phyloP scores from a whole-genome alignment of 306 rosid genomes.

The Vigna unguiculata region DNA sequence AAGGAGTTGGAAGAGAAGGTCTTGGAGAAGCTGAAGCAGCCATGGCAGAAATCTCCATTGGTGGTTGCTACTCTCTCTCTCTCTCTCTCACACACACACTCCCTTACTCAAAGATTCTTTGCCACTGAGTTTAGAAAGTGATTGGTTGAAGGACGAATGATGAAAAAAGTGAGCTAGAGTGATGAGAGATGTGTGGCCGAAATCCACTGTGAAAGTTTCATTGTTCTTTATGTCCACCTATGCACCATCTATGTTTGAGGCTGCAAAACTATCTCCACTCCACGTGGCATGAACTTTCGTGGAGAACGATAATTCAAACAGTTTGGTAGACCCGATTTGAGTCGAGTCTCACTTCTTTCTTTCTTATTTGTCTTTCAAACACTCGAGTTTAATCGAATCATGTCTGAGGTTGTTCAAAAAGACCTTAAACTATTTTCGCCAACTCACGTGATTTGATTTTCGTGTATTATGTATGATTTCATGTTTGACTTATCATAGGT shows the following conservation, averaged over 20 bases:
- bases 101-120: too few species aligned
- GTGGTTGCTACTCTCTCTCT: conserved; percentile 23
- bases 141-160: conserved; percentile 16
- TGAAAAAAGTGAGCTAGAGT: background rate
- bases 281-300: conserved; percentile 46
- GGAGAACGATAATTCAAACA: background rate
- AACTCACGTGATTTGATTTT: too few species aligned
- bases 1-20: conserved; percentile 51
- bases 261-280: conserved; percentile 23
- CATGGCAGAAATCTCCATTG: conserved; percentile 71
- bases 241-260: conserved; percentile 40
- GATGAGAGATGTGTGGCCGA: conserved; percentile 63
- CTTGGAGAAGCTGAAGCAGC: conserved; percentile 60
- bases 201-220: conserved; percentile 28
- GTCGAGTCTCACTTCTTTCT: background rate
- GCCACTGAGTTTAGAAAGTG: background rate
- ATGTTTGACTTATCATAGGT: too few species aligned
- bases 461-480: too few species aligned
- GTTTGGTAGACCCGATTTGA: too few species aligned
- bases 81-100: too few species aligned
- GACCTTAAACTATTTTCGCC: too few species aligned
- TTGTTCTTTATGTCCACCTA: conserved; percentile 38
- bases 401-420: too few species aligned
- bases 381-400: too few species aligned
- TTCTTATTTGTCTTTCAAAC: too few species aligned